Percentiles rank a stretch among this genome's conserved stretches.
Conservation (phyloP, 495 filamentous ascomycete species). For the Xylaria telfairii region DNA sequence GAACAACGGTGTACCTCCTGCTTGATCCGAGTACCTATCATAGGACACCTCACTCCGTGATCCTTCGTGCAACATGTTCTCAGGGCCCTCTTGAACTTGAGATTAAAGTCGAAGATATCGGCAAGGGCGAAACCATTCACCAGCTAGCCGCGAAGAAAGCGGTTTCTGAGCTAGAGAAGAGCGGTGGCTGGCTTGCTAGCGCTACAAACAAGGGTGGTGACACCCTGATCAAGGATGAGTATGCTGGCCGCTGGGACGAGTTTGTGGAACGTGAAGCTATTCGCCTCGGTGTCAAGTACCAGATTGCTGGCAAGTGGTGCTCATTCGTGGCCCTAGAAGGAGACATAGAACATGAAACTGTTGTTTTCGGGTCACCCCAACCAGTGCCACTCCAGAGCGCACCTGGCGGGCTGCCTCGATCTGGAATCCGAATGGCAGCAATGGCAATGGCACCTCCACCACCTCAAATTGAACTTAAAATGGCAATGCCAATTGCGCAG, state of each 20-base stretch:
- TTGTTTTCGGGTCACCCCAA: too few relatives aligned
- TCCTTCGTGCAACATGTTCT: conserved; percentile 59
- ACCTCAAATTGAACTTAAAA: too few relatives aligned
- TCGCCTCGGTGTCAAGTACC: conserved; percentile 65
- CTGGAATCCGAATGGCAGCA: too few relatives aligned
- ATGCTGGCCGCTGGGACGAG: conserved; percentile 54
- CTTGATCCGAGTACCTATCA: conserved; percentile 56
- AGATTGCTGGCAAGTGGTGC: conserved; percentile 71
- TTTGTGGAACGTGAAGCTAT: conserved; percentile 68
- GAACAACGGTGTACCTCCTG: conserved; percentile 68
- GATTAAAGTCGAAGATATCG: conserved; percentile 43
- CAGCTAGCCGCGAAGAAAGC: conserved; percentile 73
- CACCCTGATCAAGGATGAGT: conserved; percentile 54
- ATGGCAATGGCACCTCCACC: too few relatives aligned
- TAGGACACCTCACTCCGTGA: conserved; percentile 58
- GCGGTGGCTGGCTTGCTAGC: conserved; percentile 67
- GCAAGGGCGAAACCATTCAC: conserved; percentile 68
- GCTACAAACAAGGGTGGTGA: conserved; percentile 50
- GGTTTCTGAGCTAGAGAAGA: conserved; percentile 70
- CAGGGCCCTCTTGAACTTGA: conserved; percentile 64
- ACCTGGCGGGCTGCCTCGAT: too few relatives aligned
- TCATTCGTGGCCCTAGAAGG: conserved; percentile 71
- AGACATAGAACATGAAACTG: conserved; percentile 33
- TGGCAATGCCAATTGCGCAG: too few relatives aligned
- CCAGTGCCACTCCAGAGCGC: too few relatives aligned